Conservation (phyloP, 495 filamentous ascomycete genomes). For the Aspergillus baeticus region DNA sequence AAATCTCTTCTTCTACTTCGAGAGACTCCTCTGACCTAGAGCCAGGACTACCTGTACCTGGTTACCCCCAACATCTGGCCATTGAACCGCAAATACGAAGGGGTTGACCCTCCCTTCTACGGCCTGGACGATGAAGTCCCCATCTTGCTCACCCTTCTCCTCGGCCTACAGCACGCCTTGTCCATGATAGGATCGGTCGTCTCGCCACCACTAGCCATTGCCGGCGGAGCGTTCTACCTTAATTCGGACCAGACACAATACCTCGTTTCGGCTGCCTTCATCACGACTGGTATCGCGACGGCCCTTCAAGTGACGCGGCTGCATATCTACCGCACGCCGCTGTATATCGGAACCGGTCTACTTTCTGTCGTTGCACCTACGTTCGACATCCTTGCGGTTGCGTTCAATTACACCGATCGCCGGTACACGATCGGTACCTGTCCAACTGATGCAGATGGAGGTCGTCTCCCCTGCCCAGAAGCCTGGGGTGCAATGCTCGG, state of each 20-base stretch:
- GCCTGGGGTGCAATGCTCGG: constrained; percentile 84
- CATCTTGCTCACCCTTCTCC: constrained; percentile 65
- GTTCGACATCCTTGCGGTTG: constrained; percentile 78
- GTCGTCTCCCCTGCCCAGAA: constrained; percentile 69
- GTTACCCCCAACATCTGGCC: constrained; percentile 71
- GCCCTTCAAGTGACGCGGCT: constrained; percentile 80
- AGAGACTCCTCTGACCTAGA: not conserved
- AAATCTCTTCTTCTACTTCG: not conserved
- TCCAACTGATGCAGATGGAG: constrained; percentile 58
- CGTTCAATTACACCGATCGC: constrained; percentile 67
- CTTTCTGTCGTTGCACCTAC: constrained; percentile 82
- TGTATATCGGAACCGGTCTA: constrained; percentile 78
- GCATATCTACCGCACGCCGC: constrained; percentile 71
- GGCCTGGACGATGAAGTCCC: constrained; percentile 79
- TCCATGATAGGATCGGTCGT: constrained; percentile 58
- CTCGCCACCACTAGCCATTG: constrained; percentile 75
- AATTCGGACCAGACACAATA: constrained; percentile 59
- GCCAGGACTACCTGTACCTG: constrained; percentile 65
- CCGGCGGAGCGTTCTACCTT: constrained; percentile 66
- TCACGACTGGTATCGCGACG: constrained; percentile 76
- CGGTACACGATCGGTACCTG: constrained; percentile 80
- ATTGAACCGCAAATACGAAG: constrained; percentile 64
- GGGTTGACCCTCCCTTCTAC: constrained; percentile 71
- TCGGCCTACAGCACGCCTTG: constrained; percentile 64
- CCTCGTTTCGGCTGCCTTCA: constrained; percentile 79